Evolutionary conservation across 2,329 filamentous ascomycete genomes (phyloP).

Genomic region (Lasiodiplodia citricola): DNA sequence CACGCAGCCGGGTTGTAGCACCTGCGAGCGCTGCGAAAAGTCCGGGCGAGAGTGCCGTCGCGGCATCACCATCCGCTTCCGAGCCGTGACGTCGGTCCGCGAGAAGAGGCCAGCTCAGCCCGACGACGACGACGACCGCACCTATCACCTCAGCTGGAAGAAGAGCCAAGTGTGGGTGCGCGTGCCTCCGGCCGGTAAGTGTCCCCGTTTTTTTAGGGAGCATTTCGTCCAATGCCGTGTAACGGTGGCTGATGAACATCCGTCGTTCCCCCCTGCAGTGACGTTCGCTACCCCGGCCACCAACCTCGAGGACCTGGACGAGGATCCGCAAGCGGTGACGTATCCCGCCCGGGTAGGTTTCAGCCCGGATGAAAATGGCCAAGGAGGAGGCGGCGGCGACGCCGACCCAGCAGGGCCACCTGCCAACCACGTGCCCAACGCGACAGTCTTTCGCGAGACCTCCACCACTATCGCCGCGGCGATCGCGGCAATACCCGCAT

Average conservation of each 20-base stretch:
- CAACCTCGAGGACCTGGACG: slow-evolving; percentile 20
- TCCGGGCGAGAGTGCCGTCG: slow-evolving; percentile 17
- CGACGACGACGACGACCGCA: background rate
- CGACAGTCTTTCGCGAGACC: background rate
- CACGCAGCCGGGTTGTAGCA: background rate
- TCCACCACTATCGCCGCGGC: background rate
- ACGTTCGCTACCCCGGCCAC: slow-evolving; percentile 14
- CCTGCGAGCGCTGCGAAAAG: slow-evolving; percentile 14
- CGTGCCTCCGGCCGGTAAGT: slow-evolving; percentile 11
- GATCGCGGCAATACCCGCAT: background rate
- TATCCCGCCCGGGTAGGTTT: background rate
- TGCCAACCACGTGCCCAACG: background rate
- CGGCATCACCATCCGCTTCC: slow-evolving; percentile 23
- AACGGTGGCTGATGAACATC: background rate
- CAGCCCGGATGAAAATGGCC: background rate
- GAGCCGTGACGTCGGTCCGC: slow-evolving; percentile 22
- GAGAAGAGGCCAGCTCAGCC: slow-evolving; percentile 8
- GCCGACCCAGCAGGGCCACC: background rate
- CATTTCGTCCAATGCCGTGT: background rate
- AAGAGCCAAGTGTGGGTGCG: slow-evolving; percentile 15
- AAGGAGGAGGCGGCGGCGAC: background rate
- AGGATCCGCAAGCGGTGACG: background rate
- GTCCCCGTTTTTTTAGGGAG: too few relatives aligned
- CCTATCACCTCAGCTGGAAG: slow-evolving; percentile 5
- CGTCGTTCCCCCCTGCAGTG: background rate